Evolutionary conservation across 148 eudicot species (phyloP).

Genomic region (Amaranthus cruentus): DNA sequence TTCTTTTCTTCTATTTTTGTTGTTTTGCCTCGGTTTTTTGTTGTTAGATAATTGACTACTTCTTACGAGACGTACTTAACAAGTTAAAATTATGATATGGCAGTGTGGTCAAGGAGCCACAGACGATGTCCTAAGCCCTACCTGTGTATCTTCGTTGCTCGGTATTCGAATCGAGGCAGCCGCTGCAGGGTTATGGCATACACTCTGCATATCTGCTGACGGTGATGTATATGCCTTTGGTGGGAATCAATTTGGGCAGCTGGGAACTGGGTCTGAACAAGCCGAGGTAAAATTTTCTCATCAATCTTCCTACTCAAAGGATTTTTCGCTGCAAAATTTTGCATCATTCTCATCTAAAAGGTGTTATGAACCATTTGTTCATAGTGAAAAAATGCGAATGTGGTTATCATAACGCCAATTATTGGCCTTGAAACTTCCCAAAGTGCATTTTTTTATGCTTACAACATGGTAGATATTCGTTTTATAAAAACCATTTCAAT

Average conservation of each 20-base stretch:
- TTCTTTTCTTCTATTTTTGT: constrained; percentile 13
- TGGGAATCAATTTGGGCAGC: constrained; percentile 97
- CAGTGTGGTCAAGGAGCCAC: constrained; percentile 99
- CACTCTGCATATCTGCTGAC: constrained; percentile 78
- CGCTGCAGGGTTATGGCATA: constrained; percentile 96
- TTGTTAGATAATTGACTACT: constrained; percentile 3
- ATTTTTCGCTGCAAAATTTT: neutral
- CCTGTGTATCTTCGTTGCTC: constrained; percentile 80
- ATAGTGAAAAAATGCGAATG: no score
- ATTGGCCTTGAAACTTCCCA: no score
- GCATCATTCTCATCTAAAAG: neutral
- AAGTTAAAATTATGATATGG: constrained; percentile 21
- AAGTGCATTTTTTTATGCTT: no score
- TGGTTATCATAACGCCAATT: no score
- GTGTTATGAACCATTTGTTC: no score
- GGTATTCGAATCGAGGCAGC: constrained; percentile 66
- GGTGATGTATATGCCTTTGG: constrained; percentile 89
- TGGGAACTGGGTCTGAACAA: constrained; percentile 92
- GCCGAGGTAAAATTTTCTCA: constrained; percentile 59
- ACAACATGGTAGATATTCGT: no score
- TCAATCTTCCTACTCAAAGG: no score
- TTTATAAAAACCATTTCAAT: no score
- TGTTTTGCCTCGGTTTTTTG: neutral
- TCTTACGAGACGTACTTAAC: constrained; percentile 11
- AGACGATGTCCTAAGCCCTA: constrained; percentile 86